Evolutionary conservation across 2,329 filamentous ascomycete genomes (phyloP), one percentile per base, ranked within the genome.

Genomic region (Cercospora sojina): DNA sequence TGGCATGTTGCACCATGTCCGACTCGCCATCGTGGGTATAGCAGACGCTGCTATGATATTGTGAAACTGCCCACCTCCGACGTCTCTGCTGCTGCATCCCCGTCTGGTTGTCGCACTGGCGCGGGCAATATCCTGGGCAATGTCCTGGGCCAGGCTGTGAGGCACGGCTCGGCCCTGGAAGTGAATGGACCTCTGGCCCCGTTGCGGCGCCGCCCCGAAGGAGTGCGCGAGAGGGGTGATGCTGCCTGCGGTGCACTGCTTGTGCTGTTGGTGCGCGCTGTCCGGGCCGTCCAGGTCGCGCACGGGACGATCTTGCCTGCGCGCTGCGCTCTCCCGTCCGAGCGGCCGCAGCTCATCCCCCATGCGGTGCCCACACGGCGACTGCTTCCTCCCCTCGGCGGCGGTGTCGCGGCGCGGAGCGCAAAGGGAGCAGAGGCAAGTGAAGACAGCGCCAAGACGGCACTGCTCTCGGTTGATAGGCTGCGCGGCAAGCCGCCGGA

Each of bases 1-100:
- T 65, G 69, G 59, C 59, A 56, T 41, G 38, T n/a, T 41, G 43
- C 63, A 43, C 57, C 20, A 58, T 58, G 51, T 38, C 47, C 62
- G 64, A 64, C 58, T 67, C 59, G 66, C 56, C 59, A 68, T 66
- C 66, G 58, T 64, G 51, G 55, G 41, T 56, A 68, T 70, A 70
- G 47, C 64, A 59, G 58, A 56, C 32, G 25, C 25, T 32, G 51
- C 29, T 56, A 56, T 41, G 18, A 49, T 58, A 64, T 56, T 35
- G 13, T 53, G 13, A 60, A 47, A 38, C 27, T 38, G 31, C 58
- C 43, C n/a, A 6, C 35, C 35, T 38, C 35, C 3, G 35, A 38
- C 35, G 35, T 38, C 35, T 27, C 59, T 59, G 32, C 38, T 65
- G 57, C 43, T 43, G 51, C 43, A 35, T 59, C 29, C 65, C 64